Conservation (phyloP, 2,329 filamentous ascomycete species). For the Aspergillus sp. region DNA sequence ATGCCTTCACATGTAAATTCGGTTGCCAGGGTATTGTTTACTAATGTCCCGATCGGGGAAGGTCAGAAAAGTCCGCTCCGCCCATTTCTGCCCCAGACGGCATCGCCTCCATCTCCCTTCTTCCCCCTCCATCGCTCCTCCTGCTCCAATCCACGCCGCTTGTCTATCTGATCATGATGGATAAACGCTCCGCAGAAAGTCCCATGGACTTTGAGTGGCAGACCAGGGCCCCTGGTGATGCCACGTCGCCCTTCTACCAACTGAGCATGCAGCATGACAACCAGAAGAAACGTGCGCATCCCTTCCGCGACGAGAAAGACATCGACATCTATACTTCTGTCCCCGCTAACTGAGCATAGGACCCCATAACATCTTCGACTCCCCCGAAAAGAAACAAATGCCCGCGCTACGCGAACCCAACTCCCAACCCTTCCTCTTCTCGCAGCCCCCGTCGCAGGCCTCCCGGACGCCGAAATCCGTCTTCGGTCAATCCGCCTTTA, state of each 20-base stretch:
- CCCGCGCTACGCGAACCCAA: constrained; percentile 51
- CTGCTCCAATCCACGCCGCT: not conserved
- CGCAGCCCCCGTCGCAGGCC: constrained; percentile 31
- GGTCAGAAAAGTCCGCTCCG: constrained; percentile 6
- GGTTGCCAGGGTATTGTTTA: constrained; percentile 5
- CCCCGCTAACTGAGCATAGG: constrained; percentile 24
- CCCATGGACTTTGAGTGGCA: constrained; percentile 55
- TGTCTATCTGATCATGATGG: constrained; percentile 27
- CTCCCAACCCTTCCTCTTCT: constrained; percentile 52
- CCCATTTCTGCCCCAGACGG: not conserved
- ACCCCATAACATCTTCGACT: constrained; percentile 42
- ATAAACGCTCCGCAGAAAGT: constrained; percentile 43
- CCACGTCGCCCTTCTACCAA: constrained; percentile 48
- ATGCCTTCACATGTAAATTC: not conserved
- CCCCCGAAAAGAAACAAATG: constrained; percentile 49
- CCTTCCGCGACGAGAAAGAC: not conserved
- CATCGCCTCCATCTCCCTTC: constrained; percentile 4
- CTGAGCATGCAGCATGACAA: constrained; percentile 44
- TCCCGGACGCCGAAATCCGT: constrained; percentile 30
- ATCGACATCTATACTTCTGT: not conserved
- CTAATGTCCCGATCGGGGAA: constrained; percentile 8
- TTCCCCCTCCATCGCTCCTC: not conserved
- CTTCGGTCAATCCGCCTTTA: constrained; percentile 45
- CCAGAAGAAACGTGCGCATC: constrained; percentile 44
- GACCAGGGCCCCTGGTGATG: constrained; percentile 43